phyloP scores from a whole-genome alignment of 768 basidiomycete genomes.

The Phlebiopsis flavidoalba region DNA sequence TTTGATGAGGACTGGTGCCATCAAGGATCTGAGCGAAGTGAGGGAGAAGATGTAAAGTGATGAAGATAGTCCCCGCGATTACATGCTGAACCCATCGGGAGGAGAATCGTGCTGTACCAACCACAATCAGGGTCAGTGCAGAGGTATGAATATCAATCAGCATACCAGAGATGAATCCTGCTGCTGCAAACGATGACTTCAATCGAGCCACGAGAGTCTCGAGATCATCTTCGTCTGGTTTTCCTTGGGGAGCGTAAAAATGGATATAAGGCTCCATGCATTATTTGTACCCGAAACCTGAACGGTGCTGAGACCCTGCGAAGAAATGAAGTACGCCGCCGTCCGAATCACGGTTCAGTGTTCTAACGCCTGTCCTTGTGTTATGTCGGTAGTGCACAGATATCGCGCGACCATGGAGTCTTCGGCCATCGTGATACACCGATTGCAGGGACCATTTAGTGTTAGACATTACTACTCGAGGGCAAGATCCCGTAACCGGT shows the following conservation, averaged over 20 bases:
- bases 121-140: not conserved
- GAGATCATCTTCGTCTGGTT: constrained; percentile 1
- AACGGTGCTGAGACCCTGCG: not conserved
- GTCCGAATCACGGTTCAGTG: not conserved
- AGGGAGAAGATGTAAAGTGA: constrained; percentile 16
- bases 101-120: constrained; percentile 16
- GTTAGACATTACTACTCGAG: not conserved
- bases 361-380: not conserved
- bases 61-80: constrained; percentile 15
- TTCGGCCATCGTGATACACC: not conserved
- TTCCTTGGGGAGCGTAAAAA: not conserved
- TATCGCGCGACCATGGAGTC: not conserved
- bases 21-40: constrained; percentile 16
- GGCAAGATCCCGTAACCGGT: not conserved
- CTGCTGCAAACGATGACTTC: not conserved
- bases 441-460: not conserved
- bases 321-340: not conserved
- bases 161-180: constrained; percentile 15
- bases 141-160: not conserved
- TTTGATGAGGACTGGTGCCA: constrained; percentile 2
- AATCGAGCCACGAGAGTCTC: constrained; percentile 6
- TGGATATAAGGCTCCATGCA: constrained; percentile 9
- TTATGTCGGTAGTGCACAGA: not conserved
- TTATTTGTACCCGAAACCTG: constrained; percentile 9
- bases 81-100: constrained; percentile 20